phyloP scores from a whole-genome alignment of 116 monocot genomes.

The Papilionanthe hybrid region DNA sequence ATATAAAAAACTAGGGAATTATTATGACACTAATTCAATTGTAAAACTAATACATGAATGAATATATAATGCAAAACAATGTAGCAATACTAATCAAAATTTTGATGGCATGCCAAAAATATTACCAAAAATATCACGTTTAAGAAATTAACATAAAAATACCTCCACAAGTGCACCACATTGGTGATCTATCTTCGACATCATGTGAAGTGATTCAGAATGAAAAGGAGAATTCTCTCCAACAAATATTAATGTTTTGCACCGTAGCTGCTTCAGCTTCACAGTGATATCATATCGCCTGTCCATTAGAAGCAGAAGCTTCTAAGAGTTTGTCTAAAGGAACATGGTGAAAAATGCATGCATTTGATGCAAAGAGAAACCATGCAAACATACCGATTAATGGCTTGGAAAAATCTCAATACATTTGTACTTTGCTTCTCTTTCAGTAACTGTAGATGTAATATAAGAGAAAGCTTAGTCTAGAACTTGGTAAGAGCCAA shows the following conservation, averaged over 20 bases:
- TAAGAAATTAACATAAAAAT: background rate
- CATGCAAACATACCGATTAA: constrained; percentile 51
- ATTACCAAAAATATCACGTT: background rate
- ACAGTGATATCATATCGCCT: constrained; percentile 83
- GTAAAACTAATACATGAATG: too few species aligned
- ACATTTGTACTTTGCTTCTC: constrained; percentile 74
- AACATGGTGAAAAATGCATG: background rate
- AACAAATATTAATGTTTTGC: constrained; percentile 72
- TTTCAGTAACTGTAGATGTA: constrained; percentile 61
- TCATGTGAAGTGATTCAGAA: constrained; percentile 70
- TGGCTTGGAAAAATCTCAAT: constrained; percentile 74
- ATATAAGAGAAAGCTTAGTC: background rate
- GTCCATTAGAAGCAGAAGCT: constrained; percentile 3
- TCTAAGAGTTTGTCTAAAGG: background rate
- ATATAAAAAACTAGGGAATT: too few species aligned
- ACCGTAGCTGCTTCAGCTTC: constrained; percentile 59
- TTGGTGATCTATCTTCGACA: constrained; percentile 52
- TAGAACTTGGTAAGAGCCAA: background rate
- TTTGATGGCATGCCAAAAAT: too few species aligned
- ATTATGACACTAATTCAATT: too few species aligned
- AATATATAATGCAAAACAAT: too few species aligned
- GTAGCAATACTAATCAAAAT: too few species aligned
- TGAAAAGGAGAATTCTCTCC: constrained; percentile 72
- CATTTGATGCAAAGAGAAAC: background rate
- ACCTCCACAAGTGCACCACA: constrained; percentile 84